Conservation (phyloP, 2,329 filamentous ascomycete genomes). For the Fusarium aywerte region DNA sequence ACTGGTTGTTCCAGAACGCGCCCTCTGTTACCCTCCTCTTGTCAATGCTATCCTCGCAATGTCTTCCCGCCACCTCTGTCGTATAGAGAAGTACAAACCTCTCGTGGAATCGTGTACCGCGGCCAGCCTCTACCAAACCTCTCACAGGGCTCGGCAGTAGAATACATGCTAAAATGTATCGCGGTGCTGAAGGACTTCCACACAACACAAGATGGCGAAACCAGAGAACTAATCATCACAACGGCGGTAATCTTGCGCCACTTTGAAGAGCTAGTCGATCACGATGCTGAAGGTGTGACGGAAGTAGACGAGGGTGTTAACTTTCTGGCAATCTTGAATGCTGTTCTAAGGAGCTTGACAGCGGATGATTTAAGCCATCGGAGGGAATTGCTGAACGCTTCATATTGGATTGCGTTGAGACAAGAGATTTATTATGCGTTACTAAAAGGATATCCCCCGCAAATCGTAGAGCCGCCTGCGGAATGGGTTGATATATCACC, state of each 20-base stretch:
- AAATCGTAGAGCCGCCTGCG: conserved; percentile 36
- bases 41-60: conserved; percentile 36
- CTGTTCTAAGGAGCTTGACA: conserved; percentile 31
- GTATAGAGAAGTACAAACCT: conserved; percentile 20
- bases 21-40: conserved; percentile 26
- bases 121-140: conserved; percentile 24
- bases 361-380: conserved; percentile 27
- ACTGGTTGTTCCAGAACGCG: conserved; percentile 29
- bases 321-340: conserved; percentile 33
- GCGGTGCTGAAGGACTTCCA: conserved; percentile 37
- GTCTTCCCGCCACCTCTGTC: conserved; percentile 23
- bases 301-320: conserved; percentile 16
- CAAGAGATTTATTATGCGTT: conserved; percentile 39
- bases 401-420: conserved; percentile 39
- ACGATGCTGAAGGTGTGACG: neutral
- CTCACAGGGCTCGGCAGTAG: conserved; percentile 18
- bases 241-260: conserved; percentile 33
- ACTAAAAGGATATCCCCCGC: conserved; percentile 25
- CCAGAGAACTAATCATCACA: conserved; percentile 26
- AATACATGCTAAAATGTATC: conserved; percentile 40
- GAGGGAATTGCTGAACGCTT: conserved; percentile 19
- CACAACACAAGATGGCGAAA: conserved; percentile 27
- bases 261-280: conserved; percentile 39
- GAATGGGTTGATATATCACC: conserved; percentile 39
- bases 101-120: conserved; percentile 19